Conservation (phyloP, 129 eudicot genomes). For the Centrapalus pauciflorus region DNA sequence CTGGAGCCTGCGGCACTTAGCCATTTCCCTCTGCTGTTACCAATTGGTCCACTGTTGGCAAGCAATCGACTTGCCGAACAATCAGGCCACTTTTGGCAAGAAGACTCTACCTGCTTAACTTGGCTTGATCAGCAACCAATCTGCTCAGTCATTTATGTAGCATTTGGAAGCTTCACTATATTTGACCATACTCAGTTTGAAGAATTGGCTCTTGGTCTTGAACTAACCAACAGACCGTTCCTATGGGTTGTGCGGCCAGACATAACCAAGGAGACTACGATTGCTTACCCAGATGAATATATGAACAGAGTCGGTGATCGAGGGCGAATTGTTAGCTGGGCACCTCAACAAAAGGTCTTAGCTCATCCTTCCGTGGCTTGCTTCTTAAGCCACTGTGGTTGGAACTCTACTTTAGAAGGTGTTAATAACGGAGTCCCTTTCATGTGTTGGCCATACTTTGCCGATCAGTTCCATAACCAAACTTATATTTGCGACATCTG, state of each 20-base stretch:
- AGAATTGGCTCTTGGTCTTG: conserved; percentile 53
- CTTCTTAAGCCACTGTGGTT: conserved; percentile 66
- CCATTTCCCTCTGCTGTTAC: conserved; percentile 22
- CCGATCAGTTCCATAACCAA: conserved; percentile 38
- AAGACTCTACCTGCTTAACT: conserved; percentile 46
- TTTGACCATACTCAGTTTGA: conserved; percentile 43
- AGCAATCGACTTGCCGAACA: conserved; percentile 16
- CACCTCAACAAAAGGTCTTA: conserved; percentile 62
- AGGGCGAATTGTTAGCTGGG: conserved; percentile 56
- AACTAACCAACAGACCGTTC: conserved; percentile 38
- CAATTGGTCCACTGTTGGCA: conserved; percentile 49
- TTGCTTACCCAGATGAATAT: conserved; percentile 25
- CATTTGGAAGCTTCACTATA: conserved; percentile 55
- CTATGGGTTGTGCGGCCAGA: conserved; percentile 52
- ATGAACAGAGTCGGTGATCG: conserved; percentile 19
- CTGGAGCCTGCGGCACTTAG: conserved; percentile 12
- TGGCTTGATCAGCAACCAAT: conserved; percentile 52
- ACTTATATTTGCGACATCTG: conserved; percentile 40
- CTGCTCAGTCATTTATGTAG: conserved; percentile 49
- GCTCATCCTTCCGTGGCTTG: conserved; percentile 56
- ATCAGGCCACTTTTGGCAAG: conserved; percentile 38
- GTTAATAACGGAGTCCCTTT: conserved; percentile 50
- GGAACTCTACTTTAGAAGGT: conserved; percentile 60
- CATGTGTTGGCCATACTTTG: conserved; percentile 61
- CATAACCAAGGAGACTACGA: conserved; percentile 10